Percentiles rank a stretch among this genome's conserved stretches.
Evolutionary conservation across 2,329 filamentous ascomycete genomes (phyloP).

Genomic region (Trichophyton benhamiae): DNA sequence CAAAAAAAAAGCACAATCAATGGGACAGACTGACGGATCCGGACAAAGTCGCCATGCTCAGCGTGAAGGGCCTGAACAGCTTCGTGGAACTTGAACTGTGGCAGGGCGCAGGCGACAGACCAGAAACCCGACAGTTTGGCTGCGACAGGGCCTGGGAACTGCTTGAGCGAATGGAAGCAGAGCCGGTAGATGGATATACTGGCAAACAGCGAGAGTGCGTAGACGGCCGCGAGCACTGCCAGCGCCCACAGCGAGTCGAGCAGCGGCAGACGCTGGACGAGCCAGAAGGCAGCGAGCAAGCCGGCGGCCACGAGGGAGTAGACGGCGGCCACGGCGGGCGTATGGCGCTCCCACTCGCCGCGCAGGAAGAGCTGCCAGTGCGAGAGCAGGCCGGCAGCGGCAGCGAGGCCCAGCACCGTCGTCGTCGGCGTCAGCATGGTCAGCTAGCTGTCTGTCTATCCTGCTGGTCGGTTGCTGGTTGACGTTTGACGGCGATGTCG

Average conservation of each 20-base stretch:
- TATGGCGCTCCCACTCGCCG: conserved; percentile 6
- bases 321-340: not conserved
- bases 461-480: not conserved
- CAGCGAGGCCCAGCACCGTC: not conserved
- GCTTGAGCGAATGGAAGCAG: conserved; percentile 18
- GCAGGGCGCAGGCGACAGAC: conserved; percentile 10
- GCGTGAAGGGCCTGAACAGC: conserved; percentile 15
- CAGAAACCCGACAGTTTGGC: conserved; percentile 18
- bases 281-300: not conserved
- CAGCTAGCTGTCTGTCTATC: not conserved
- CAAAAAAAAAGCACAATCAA: not conserved
- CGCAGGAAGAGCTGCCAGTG: conserved; percentile 5
- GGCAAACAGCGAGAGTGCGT: not conserved
- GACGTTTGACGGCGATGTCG: not conserved
- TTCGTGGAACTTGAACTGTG: conserved; percentile 12
- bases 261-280: not conserved
- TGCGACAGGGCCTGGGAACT: conserved; percentile 19
- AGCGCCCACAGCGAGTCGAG: not conserved
- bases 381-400: conserved; percentile 1
- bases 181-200: conserved; percentile 20
- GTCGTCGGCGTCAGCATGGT: not conserved
- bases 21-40: conserved; percentile 15
- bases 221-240: not conserved
- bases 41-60: conserved; percentile 21
- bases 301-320: not conserved